Base-by-base conservation (phyloP, 106 monocot genomes). In the Posidonia australis region DNA sequence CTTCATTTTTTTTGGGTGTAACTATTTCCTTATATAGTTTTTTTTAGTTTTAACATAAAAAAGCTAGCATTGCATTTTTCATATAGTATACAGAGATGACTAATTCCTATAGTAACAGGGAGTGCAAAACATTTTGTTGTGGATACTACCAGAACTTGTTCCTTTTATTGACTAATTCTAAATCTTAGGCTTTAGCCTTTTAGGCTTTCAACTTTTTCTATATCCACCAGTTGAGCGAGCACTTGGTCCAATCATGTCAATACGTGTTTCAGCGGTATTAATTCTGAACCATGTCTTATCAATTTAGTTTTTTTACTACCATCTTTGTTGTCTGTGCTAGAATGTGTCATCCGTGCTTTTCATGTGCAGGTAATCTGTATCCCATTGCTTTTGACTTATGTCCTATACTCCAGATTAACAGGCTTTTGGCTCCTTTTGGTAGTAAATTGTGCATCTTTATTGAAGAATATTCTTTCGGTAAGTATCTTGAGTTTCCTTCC, bases 401-500 rank as follows among this genome's bases (percentile, higher is more conserved):
- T 82, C 29, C 73, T 84, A 54, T 81, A 86, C 68, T 28, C 78
- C 31, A 81, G 77, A 46, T 46, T 93, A 20, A 81, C 79, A 41
- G 93, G 83, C 31, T 11, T 70, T 66, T 44, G 0, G 14, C 89
- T 89, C 46, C n/a, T 21, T 19, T 31, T 93, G 22, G 44, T 71
- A 59, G 46, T 86, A 0, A 83, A 73, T 67, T 75, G 44, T 77
- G 85, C 81, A 62, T 83, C 93, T 43, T 60, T 86, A 32, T 5
- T 84, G 68, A 89, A 83, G 77, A 83, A 73, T 71, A 46, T 80
- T 70, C 54, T 93, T 10, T 67, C 77, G 23, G 93, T 93, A 43
- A 86, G 93, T 89, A 16, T 55, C 54, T 10, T 20, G 9, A 26
- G 19, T 10, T 18, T 19, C 42, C 48, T 51, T 21, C 23, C 30